A percentile compares a stretch with the other conserved stretches of the same genome.
phyloP scores from a whole-genome alignment of 495 filamentous ascomycete genomes.

The Aspergillus egyptiacus region DNA sequence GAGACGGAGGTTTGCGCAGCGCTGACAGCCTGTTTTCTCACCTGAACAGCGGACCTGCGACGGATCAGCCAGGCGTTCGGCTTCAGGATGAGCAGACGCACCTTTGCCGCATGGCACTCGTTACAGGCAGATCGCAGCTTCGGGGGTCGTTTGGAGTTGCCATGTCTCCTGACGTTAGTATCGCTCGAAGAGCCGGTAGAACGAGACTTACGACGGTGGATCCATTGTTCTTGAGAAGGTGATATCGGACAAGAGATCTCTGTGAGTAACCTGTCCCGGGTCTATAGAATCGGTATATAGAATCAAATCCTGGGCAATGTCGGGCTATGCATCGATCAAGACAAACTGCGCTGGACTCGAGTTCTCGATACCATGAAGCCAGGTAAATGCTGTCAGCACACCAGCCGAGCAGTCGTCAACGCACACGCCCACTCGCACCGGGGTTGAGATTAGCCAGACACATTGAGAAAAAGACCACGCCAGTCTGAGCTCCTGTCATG shows the following conservation, averaged over 20 bases:
- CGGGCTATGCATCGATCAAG: neutral
- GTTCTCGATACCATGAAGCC: constrained; percentile 4
- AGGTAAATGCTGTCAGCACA: constrained; percentile 11
- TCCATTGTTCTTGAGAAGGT: no score
- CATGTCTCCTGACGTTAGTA: neutral
- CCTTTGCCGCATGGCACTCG: constrained; percentile 20
- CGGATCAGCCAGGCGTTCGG: neutral
- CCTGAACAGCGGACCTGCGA: constrained; percentile 19
- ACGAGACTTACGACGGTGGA: neutral
- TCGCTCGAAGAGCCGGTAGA: no score
- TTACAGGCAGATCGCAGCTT: constrained; percentile 20
- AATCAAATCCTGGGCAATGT: neutral
- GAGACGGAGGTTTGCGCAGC: constrained; percentile 13
- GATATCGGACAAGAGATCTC: no score
- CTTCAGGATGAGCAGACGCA: neutral
- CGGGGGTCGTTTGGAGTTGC: constrained; percentile 13
- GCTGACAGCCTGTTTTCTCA: constrained; percentile 18
- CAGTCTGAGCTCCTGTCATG: constrained; percentile 6
- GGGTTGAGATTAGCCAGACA: constrained; percentile 7
- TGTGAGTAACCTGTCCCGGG: no score
- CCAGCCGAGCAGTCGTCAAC: neutral
- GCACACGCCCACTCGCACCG: neutral
- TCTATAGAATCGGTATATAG: no score
- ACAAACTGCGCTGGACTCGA: neutral
- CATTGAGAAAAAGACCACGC: constrained; percentile 7